Evolutionary conservation across 2,329 filamentous ascomycete genomes (phyloP).

Genomic region (Paraphoma chrysanthemicola): DNA sequence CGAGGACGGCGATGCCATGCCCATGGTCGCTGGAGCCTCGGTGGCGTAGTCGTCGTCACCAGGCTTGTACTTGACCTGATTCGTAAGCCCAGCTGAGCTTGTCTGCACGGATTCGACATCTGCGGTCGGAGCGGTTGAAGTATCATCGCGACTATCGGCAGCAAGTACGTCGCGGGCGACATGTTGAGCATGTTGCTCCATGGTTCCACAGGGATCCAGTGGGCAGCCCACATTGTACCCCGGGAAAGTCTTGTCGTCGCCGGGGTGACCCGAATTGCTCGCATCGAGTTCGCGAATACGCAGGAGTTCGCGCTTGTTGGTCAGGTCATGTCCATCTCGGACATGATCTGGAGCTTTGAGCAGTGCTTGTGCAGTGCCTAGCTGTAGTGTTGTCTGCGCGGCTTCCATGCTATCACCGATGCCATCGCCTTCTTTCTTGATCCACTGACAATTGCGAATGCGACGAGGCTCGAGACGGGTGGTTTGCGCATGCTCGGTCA

Average conservation of each 20-base stretch:
- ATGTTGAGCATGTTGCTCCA: not conserved
- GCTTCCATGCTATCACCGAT: conserved; percentile 20
- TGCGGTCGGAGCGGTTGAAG: too few relatives aligned
- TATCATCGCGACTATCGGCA: not conserved
- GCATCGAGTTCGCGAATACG: not conserved
- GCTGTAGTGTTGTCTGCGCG: conserved; percentile 17
- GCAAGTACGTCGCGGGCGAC: not conserved
- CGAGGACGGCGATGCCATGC: not conserved
- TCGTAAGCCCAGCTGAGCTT: too few relatives aligned
- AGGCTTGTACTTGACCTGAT: not conserved
- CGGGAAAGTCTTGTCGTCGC: too few relatives aligned
- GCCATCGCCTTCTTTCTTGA: conserved; percentile 29
- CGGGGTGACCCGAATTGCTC: not conserved
- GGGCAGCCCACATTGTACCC: too few relatives aligned
- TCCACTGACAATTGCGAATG: conserved; percentile 21
- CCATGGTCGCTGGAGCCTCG: too few relatives aligned
- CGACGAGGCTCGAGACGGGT: not conserved
- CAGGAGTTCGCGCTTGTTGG: not conserved
- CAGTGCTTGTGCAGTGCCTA: conserved; percentile 2
- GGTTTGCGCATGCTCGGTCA: not conserved
- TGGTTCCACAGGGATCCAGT: too few relatives aligned
- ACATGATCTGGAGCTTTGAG: not conserved
- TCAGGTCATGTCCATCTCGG: not conserved
- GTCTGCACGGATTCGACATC: too few relatives aligned
- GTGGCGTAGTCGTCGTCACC: not conserved